Conservation (phyloP, 164 flowering plant species). For the Magnolia sinica region DNA sequence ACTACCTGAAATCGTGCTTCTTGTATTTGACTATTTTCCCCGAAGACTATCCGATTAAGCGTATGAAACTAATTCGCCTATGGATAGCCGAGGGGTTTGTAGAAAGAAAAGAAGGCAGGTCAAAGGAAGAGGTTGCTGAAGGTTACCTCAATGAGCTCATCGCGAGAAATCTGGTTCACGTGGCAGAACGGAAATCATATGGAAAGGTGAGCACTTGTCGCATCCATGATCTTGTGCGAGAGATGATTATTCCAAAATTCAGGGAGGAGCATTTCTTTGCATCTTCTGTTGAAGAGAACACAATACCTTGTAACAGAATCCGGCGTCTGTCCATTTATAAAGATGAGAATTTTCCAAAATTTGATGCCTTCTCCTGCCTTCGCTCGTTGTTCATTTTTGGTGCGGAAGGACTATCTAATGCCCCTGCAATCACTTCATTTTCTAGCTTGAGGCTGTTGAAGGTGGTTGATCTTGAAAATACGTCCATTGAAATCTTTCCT, state of each 20-base stretch:
- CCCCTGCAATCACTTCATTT: neutral
- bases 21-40: constrained; percentile 13
- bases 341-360: neutral
- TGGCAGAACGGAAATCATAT: neutral
- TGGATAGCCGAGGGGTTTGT: constrained; percentile 22
- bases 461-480: constrained; percentile 7
- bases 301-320: neutral
- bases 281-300: constrained; percentile 2
- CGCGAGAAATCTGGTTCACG: constrained; percentile 3
- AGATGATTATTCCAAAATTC: constrained; percentile 3
- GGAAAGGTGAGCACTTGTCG: constrained; percentile 9
- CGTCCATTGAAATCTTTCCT: neutral
- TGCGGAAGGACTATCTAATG: no score
- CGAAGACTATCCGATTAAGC: constrained; percentile 5
- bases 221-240: constrained; percentile 17
- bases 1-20: constrained; percentile 16
- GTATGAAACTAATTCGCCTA: neutral
- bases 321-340: constrained; percentile 25
- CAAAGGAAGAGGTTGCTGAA: constrained; percentile 16
- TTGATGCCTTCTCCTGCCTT: neutral
- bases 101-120: neutral
- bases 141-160: constrained; percentile 7
- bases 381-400: constrained; percentile 3
- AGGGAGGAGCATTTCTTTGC: constrained; percentile 4
- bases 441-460: neutral